These are phyloP conservation scores for Psilocybe subaeruginosa DNA, from an alignment of 768 basidiomycete species.

Conservation along the genomic window DNA sequence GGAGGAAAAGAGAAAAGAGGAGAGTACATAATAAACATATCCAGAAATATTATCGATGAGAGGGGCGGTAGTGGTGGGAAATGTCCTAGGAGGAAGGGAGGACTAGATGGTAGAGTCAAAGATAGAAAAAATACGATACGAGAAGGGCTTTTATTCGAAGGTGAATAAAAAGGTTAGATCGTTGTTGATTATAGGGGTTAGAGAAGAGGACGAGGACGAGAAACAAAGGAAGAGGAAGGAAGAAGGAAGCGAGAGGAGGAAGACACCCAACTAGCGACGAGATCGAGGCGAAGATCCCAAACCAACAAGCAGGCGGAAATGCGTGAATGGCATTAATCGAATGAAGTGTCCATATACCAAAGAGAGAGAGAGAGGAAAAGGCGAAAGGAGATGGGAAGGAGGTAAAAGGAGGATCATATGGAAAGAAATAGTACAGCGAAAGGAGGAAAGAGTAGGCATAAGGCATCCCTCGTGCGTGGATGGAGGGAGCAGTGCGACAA, in stretches of 20 bases:
- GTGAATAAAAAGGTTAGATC: slow-evolving; percentile 10
- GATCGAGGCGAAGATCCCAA: neutral
- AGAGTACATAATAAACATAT: slow-evolving; percentile 26
- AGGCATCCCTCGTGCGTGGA: neutral
- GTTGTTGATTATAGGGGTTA: slow-evolving; percentile 2
- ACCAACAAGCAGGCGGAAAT: neutral
- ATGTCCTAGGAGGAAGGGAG: neutral
- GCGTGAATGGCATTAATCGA: neutral
- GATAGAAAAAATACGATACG: slow-evolving; percentile 17
- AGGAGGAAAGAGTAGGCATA: neutral
- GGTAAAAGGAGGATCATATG: neutral
- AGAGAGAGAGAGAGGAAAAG: neutral
- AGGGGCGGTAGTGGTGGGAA: neutral
- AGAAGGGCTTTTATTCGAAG: slow-evolving; percentile 6
- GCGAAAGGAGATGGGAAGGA: neutral
- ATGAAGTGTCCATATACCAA: neutral
- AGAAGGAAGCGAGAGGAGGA: neutral
- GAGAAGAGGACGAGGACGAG: neutral
- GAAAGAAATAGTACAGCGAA: neutral
- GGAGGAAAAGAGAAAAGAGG: slow-evolving; percentile 6
- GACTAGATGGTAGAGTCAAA: slow-evolving; percentile 1
- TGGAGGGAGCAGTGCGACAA: neutral
- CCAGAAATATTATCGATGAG: slow-evolving; percentile 20
- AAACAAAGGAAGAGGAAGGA: neutral
- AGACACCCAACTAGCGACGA: neutral